Evolutionary conservation across 495 filamentous ascomycete genomes (phyloP).

Genomic region (Penicillium egyptiacum): DNA sequence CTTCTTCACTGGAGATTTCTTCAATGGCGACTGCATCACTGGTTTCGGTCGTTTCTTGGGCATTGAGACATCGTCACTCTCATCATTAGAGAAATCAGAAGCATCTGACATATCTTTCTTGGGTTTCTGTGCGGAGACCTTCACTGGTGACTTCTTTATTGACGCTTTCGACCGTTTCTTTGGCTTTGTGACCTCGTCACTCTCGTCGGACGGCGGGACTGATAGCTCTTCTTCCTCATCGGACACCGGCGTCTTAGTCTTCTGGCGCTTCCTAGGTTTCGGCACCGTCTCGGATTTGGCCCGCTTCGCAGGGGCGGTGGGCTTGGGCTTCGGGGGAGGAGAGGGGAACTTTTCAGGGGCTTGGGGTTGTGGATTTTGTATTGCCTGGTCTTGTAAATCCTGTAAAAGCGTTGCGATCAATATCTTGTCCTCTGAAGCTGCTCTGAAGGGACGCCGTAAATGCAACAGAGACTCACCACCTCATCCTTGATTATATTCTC

Average conservation of each 20-base stretch:
- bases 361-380: slow-evolving; percentile 14
- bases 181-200: slow-evolving; percentile 28
- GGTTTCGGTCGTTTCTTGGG: slow-evolving; percentile 24
- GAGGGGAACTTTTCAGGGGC: slow-evolving; percentile 12
- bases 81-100: slow-evolving; percentile 18
- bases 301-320: slow-evolving; percentile 30
- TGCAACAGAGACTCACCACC: slow-evolving; percentile 56
- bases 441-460: neutral
- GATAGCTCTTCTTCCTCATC: slow-evolving; percentile 27
- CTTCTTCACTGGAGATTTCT: slow-evolving; percentile 12
- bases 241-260: slow-evolving; percentile 33
- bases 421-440: neutral
- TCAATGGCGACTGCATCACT: slow-evolving; percentile 1
- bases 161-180: slow-evolving; percentile 22
- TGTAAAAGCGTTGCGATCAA: slow-evolving; percentile 19
- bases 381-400: slow-evolving; percentile 34
- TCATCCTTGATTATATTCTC: slow-evolving; percentile 69
- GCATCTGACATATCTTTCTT: slow-evolving; percentile 29
- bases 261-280: slow-evolving; percentile 39
- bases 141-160: slow-evolving; percentile 26
- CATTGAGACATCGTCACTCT: slow-evolving; percentile 29
- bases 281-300: slow-evolving; percentile 21
- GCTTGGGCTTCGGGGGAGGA: slow-evolving; percentile 26
- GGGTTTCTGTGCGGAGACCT: slow-evolving; percentile 29
- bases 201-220: slow-evolving; percentile 16